Percentiles rank a stretch among this genome's conserved stretches.
Evolutionary conservation across 139 green algal species (phyloP).

Genomic region (Chlorella vulgaris): DNA sequence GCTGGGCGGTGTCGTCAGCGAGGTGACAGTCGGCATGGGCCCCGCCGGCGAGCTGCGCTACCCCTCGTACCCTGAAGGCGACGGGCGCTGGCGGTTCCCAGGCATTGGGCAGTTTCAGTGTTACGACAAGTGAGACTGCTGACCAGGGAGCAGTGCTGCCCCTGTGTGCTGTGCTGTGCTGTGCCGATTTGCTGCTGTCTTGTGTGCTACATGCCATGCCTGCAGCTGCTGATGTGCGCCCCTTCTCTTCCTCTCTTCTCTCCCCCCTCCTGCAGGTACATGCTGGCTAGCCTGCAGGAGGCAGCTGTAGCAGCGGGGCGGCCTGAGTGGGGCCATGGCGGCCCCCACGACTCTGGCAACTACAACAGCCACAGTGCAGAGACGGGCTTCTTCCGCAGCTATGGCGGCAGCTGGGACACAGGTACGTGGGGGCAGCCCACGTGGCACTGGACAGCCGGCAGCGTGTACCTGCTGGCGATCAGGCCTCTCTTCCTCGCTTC

Average conservation of each 20-base stretch:
- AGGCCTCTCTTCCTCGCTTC: too few relatives aligned
- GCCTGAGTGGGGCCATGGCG: constrained; percentile 87
- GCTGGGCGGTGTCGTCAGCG: constrained; percentile 77
- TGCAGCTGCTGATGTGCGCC: background rate
- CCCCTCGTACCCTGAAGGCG: constrained; percentile 94
- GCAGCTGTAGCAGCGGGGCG: constrained; percentile 73
- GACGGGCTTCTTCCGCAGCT: constrained; percentile 91
- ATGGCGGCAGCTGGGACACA: constrained; percentile 84
- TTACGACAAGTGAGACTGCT: constrained; percentile 77
- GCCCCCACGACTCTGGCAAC: constrained; percentile 91
- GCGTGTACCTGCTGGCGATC: too few relatives aligned
- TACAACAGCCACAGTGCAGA: constrained; percentile 92
- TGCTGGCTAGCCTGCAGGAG: constrained; percentile 81
- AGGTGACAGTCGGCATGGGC: constrained; percentile 95
- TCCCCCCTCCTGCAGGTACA: constrained; percentile 69
- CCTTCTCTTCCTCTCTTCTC: background rate
- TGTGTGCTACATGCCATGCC: background rate
- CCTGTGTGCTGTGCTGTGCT: too few relatives aligned
- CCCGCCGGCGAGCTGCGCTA: constrained; percentile 98
- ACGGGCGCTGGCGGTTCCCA: constrained; percentile 94
- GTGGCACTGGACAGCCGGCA: too few relatives aligned
- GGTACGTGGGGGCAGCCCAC: background rate
- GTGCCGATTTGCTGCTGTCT: too few relatives aligned
- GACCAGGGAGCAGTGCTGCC: background rate
- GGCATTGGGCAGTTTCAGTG: constrained; percentile 99